Percentiles rank a stretch among this genome's conserved stretches.
These are phyloP conservation scores for Jacaranda copaia DNA, from an alignment of 257 asterid species.

Conservation along the genomic window DNA sequence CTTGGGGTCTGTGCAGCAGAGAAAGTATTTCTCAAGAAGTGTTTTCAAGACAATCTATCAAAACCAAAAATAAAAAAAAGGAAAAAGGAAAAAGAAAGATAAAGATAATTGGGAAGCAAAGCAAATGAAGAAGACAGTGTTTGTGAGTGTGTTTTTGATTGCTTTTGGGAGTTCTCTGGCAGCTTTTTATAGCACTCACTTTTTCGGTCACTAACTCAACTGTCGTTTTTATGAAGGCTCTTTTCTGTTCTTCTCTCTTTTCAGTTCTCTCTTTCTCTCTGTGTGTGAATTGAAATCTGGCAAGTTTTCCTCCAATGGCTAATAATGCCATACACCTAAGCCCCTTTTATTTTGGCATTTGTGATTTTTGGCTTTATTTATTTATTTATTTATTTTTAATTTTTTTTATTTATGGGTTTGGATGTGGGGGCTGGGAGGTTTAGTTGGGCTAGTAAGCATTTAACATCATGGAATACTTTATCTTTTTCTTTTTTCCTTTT, in stretches of 20 bases:
- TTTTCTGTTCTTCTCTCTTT: background rate
- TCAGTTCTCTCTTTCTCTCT: slow-evolving; percentile 5
- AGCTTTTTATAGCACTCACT: slow-evolving; percentile 24
- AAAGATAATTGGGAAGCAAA: slow-evolving; percentile 26
- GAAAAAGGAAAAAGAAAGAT: background rate
- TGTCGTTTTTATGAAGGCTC: slow-evolving; percentile 24
- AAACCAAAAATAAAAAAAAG: background rate
- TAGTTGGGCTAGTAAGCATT: background rate
- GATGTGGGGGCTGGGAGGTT: slow-evolving; percentile 9
- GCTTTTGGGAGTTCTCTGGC: slow-evolving; percentile 33
- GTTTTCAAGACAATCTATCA: slow-evolving; percentile 2
- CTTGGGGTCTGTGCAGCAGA: slow-evolving; percentile 39
- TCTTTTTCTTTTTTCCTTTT: background rate
- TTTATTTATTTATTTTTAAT: background rate
- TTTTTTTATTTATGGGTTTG: slow-evolving; percentile 15
- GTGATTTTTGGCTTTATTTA: background rate
- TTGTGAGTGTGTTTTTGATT: slow-evolving; percentile 21
- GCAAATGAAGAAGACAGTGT: slow-evolving; percentile 19
- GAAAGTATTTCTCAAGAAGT: slow-evolving; percentile 9
- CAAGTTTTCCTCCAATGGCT: background rate
- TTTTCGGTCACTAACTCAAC: slow-evolving; percentile 32
- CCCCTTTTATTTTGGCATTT: background rate
- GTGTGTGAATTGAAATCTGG: background rate
- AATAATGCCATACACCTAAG: slow-evolving; percentile 32
- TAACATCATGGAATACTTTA: background rate